These are phyloP conservation scores for Dicorynia guianensis DNA, from an alignment of 306 rosid genomes.

Conservation along the genomic window DNA sequence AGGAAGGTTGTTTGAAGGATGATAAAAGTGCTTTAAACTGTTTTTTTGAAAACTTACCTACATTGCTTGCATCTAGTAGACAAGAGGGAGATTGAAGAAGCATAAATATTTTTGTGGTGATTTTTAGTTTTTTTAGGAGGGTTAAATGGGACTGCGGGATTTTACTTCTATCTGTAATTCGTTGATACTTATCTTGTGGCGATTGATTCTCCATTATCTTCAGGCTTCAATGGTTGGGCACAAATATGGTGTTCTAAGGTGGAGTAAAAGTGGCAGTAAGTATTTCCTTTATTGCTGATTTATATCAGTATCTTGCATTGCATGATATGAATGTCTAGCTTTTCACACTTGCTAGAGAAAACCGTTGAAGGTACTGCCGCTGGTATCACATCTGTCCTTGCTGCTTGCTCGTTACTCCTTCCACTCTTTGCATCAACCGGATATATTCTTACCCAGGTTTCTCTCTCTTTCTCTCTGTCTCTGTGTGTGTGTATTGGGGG, in stretches of 20 bases:
- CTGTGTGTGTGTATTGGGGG: constrained; percentile 51
- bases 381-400: constrained; percentile 94
- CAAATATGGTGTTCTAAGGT: constrained; percentile 92
- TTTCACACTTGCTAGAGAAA: constrained; percentile 71
- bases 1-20: constrained; percentile 19
- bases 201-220: constrained; percentile 41
- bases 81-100: constrained; percentile 22
- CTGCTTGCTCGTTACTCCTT: constrained; percentile 87
- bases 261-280: constrained; percentile 98
- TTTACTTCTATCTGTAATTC: not conserved
- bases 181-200: constrained; percentile 48
- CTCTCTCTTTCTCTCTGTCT: constrained; percentile 15
- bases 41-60: not conserved
- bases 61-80: constrained; percentile 6
- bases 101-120: not conserved
- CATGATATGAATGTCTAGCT: constrained; percentile 36
- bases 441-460: constrained; percentile 85
- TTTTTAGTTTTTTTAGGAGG: not conserved
- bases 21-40: not conserved
- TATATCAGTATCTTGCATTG: constrained; percentile 33
- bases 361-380: constrained; percentile 99
- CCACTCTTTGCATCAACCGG: constrained; percentile 92
- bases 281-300: constrained; percentile 36
- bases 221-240: constrained; percentile 98
- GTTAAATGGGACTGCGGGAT: not conserved